phyloP scores from a whole-genome alignment of 371 early-diverging fungal species.

The Circinella umbellata region DNA sequence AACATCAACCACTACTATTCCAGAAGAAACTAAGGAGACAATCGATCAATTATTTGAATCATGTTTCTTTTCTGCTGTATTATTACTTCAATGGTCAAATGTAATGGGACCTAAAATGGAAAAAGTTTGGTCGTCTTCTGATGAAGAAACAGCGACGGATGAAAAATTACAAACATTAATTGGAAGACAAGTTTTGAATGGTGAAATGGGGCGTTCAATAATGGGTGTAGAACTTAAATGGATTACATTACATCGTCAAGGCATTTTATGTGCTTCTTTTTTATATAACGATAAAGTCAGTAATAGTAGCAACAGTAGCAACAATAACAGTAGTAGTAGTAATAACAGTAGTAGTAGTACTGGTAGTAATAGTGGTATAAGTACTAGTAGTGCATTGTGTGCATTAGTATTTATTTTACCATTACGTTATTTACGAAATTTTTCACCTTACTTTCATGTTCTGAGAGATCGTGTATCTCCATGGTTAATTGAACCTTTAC shows the following conservation, averaged over 20 bases:
- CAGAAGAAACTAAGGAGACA: background rate
- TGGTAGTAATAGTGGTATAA: conserved; percentile 12
- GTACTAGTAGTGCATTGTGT: conserved; percentile 20
- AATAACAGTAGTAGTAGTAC: conserved; percentile 6
- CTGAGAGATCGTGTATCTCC: conserved; percentile 57
- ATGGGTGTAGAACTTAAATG: conserved; percentile 57
- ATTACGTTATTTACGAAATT: conserved; percentile 55
- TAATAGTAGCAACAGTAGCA: background rate
- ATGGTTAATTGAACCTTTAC: conserved; percentile 50
- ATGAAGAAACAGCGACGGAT: conserved; percentile 26
- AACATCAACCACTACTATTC: background rate
- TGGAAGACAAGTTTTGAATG: conserved; percentile 65
- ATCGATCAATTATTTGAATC: conserved; percentile 47
- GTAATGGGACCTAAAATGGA: conserved; percentile 65
- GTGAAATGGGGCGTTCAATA: conserved; percentile 55
- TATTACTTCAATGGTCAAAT: conserved; percentile 67
- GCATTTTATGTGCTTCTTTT: conserved; percentile 48
- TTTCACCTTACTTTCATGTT: conserved; percentile 56
- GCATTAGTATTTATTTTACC: conserved; percentile 63
- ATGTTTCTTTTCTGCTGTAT: conserved; percentile 62
- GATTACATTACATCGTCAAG: conserved; percentile 55
- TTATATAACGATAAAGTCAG: conserved; percentile 38
- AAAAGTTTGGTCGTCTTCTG: conserved; percentile 45
- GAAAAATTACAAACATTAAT: conserved; percentile 41
- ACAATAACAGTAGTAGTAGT: conserved; percentile 12